Percentiles rank a stretch among this genome's conserved stretches.
phyloP scores from a whole-genome alignment of 1,284 basidiomycete genomes.

The Boletus smithii region DNA sequence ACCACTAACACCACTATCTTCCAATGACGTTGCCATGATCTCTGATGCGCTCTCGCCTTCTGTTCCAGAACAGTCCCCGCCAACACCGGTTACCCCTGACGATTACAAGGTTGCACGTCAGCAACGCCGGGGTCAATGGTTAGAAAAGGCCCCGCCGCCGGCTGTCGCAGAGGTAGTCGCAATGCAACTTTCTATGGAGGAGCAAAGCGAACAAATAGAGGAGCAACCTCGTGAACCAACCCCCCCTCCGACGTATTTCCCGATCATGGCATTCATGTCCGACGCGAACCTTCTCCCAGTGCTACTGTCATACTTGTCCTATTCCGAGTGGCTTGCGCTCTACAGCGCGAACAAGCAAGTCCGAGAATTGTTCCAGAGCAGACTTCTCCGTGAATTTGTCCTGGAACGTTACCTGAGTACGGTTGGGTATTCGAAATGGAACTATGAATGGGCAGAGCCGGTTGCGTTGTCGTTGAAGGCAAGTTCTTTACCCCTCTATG shows the following conservation, averaged over 20 bases:
- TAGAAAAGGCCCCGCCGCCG: conserved; percentile 41
- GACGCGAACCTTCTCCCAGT: conserved; percentile 46
- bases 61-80: conserved; percentile 20
- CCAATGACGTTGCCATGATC: neutral
- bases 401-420: conserved; percentile 64
- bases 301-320: conserved; percentile 57
- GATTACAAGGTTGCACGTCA: conserved; percentile 40
- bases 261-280: conserved; percentile 50
- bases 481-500: conserved; percentile 16
- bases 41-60: too few species aligned
- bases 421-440: conserved; percentile 70
- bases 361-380: conserved; percentile 45
- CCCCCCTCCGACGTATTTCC: conserved; percentile 45
- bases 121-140: conserved; percentile 38
- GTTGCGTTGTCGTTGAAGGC: conserved; percentile 60
- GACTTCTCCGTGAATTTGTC: conserved; percentile 57
- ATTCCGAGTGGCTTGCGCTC: conserved; percentile 64
- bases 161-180: conserved; percentile 29
- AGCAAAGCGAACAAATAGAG: conserved; percentile 19
- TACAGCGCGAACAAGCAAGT: conserved; percentile 53
- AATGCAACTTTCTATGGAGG: conserved; percentile 18
- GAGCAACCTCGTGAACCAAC: conserved; percentile 19
- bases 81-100: conserved; percentile 35
- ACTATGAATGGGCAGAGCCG: conserved; percentile 54
- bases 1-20: neutral